Evolutionary conservation across 2,329 filamentous ascomycete species (phyloP).

Genomic region (Monosporascus sp.): DNA sequence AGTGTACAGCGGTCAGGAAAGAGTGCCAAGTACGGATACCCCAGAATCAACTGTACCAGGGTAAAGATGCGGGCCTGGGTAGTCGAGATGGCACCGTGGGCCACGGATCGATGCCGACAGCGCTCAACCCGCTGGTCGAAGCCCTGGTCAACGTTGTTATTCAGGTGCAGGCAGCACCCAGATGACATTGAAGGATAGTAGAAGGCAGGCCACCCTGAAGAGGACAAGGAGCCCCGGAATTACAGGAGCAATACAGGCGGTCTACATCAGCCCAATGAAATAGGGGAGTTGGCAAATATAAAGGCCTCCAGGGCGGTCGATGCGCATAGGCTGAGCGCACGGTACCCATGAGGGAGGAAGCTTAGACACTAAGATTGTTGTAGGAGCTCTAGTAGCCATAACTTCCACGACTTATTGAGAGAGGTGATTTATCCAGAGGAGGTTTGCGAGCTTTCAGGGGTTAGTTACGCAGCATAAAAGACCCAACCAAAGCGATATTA

Average conservation of each 20-base stretch:
- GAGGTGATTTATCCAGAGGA: too few species aligned
- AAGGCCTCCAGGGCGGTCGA: slow-evolving; percentile 46
- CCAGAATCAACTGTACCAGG: slow-evolving; percentile 26
- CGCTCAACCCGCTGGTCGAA: slow-evolving; percentile 47
- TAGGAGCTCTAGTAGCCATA: too few species aligned
- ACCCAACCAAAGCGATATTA: too few species aligned
- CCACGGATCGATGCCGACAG: slow-evolving; percentile 45
- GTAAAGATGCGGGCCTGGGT: slow-evolving; percentile 33
- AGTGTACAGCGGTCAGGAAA: slow-evolving; percentile 3
- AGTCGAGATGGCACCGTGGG: slow-evolving; percentile 39
- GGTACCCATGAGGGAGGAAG: slow-evolving; percentile 47
- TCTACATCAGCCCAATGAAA: slow-evolving; percentile 38
- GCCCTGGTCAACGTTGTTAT: slow-evolving; percentile 50
- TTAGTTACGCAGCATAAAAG: too few species aligned
- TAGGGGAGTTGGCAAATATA: slow-evolving; percentile 50
- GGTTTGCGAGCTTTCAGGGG: too few species aligned
- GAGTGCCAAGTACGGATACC: slow-evolving; percentile 30
- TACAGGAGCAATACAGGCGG: slow-evolving; percentile 28
- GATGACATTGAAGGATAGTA: slow-evolving; percentile 33
- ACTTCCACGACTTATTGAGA: too few species aligned
- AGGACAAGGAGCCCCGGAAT: slow-evolving; percentile 1
- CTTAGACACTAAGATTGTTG: slow-evolving; percentile 36
- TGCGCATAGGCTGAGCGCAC: slow-evolving; percentile 47
- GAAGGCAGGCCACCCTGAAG: slow-evolving; percentile 3
- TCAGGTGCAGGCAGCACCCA: slow-evolving; percentile 47